Evolutionary conservation across 2,329 filamentous ascomycete genomes (phyloP).

Genomic region (Nemania bipapillata): DNA sequence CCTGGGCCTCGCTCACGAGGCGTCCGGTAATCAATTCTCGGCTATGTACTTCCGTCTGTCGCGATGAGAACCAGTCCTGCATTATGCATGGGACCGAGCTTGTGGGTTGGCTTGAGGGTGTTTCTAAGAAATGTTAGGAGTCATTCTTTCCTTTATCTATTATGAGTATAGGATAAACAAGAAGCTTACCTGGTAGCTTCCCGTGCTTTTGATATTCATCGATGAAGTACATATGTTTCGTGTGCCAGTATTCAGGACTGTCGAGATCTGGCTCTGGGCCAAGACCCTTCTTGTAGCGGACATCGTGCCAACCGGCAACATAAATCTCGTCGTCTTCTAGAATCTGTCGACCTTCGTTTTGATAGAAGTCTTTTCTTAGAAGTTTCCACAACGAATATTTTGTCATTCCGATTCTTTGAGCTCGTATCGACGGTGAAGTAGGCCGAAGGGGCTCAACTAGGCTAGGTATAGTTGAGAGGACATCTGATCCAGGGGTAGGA

Average conservation of each 20-base stretch:
- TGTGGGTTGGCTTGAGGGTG: background rate
- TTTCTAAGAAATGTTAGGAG: background rate
- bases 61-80: background rate
- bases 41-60: background rate
- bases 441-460: background rate
- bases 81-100: background rate
- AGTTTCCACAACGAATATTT: background rate
- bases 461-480: background rate
- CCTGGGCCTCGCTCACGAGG: background rate
- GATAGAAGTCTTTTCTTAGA: background rate
- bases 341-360: constrained; percentile 11
- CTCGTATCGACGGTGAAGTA: background rate
- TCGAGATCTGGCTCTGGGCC: constrained; percentile 10
- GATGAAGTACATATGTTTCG: background rate
- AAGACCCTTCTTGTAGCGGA: background rate
- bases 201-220: background rate
- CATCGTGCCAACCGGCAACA: background rate
- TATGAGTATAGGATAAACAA: background rate
- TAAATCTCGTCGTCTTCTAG: constrained; percentile 19
- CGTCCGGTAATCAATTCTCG: background rate
- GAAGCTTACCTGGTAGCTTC: background rate
- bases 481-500: background rate
- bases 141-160: background rate
- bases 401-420: background rate
- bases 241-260: background rate